Conservation (phyloP, 2,329 filamentous ascomycete species). For the Waltergamsia citrina region DNA sequence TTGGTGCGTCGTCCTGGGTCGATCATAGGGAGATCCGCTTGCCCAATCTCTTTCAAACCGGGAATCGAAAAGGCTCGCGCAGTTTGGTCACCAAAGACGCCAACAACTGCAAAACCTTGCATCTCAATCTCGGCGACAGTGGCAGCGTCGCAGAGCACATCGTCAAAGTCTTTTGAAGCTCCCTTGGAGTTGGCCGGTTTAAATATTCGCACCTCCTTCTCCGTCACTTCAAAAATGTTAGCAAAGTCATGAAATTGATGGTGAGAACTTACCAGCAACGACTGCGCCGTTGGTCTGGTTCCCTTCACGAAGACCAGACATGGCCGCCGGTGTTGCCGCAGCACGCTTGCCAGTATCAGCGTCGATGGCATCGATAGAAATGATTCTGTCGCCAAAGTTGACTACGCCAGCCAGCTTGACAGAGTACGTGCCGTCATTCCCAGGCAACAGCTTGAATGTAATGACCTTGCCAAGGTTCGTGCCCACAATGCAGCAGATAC, state of each 20-base stretch:
- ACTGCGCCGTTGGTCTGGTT: conserved; percentile 70
- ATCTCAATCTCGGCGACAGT: conserved; percentile 65
- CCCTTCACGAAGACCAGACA: conserved; percentile 70
- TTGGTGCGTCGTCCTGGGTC: conserved; percentile 65
- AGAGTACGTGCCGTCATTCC: conserved; percentile 56
- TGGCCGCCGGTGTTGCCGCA: conserved; percentile 61
- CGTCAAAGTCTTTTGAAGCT: conserved; percentile 85
- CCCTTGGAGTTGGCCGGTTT: conserved; percentile 77
- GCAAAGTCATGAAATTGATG: conserved; percentile 4
- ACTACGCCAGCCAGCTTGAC: conserved; percentile 62
- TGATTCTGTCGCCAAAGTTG: conserved; percentile 57
- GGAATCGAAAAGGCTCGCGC: conserved; percentile 81
- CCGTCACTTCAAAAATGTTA: conserved; percentile 37
- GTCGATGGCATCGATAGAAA: conserved; percentile 72
- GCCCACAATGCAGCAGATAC: conserved; percentile 84
- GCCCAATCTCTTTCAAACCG: conserved; percentile 73
- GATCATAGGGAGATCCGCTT: conserved; percentile 55
- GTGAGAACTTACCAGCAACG: conserved; percentile 61
- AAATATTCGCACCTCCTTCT: conserved; percentile 78
- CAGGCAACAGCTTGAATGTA: conserved; percentile 84
- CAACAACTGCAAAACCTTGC: conserved; percentile 70
- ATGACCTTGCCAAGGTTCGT: conserved; percentile 76
- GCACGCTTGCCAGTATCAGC: conserved; percentile 69
- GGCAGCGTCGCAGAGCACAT: conserved; percentile 72
- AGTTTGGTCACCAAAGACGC: conserved; percentile 74